Evolutionary conservation across 192 early-diverging fungal species (phyloP).

Genomic region (Haplosporangium gracile): DNA sequence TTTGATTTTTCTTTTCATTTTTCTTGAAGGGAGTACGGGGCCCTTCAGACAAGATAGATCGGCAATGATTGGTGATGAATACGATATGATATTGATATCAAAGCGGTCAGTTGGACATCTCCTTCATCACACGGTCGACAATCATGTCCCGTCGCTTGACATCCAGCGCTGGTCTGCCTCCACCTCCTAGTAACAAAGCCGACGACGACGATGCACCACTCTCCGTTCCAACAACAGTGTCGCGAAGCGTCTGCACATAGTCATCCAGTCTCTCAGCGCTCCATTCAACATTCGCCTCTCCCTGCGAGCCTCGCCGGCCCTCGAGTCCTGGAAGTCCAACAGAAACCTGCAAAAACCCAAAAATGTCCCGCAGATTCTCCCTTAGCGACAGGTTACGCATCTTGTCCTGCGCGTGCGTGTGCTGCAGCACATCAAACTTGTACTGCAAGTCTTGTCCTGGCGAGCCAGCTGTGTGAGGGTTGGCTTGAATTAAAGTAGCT

Average conservation of each 20-base stretch:
- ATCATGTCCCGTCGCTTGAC: slow-evolving; percentile 28
- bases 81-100: neutral
- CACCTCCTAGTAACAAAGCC: neutral
- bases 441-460: slow-evolving; percentile 39
- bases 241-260: slow-evolving; percentile 44
- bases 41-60: too few species aligned
- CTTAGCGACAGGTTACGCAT: slow-evolving; percentile 34
- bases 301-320: neutral
- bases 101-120: neutral
- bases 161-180: slow-evolving; percentile 11
- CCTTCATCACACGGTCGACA: slow-evolving; percentile 41
- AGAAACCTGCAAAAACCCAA: slow-evolving; percentile 39
- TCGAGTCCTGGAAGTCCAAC: neutral
- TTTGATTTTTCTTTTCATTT: neutral
- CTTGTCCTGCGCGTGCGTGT: slow-evolving; percentile 34
- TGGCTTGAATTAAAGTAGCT: neutral
- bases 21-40: too few species aligned
- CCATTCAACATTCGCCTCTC: slow-evolving; percentile 12
- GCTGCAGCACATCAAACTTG: slow-evolving; percentile 36
- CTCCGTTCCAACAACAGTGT: slow-evolving; percentile 31
- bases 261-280: slow-evolving; percentile 34
- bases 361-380: slow-evolving; percentile 34
- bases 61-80: too few species aligned
- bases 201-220: neutral
- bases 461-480: slow-evolving; percentile 17